Base-by-base conservation (phyloP, 2,329 filamentous ascomycete genomes). In the Alternaria triticimaculans region DNA sequence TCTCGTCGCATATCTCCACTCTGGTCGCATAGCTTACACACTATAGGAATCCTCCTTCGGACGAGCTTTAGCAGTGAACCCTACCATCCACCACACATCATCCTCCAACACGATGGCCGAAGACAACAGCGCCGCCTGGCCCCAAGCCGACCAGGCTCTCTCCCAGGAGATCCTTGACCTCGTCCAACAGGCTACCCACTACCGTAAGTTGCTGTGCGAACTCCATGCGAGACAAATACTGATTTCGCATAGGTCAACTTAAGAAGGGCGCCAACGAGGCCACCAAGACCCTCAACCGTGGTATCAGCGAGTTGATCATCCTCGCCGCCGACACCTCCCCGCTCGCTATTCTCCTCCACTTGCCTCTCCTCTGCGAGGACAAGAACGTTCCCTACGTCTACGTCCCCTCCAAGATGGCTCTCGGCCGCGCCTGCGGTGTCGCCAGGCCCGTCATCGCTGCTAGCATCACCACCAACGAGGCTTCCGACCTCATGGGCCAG, bases 241-340 rank as follows among this genome's bases (percentile, higher is more conserved):
- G 9, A 51, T 12, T 51, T 51, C 7, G n/a, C 21, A 4, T 7
- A 50, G 37, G 75, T 10, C 77, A 79, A 55, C 45, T 78, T 3
- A 76, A 74, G 69, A 78, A 78, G 68, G 76, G 75, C 5, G 86
- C 79, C 65, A 95, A 94, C 87, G 73, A 76, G 59, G 72, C 89
- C 41, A 97, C 93, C 78, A 97, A 97, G 87, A 92, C 93, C 2
- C 87, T 97, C 55, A 96, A 96, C 85, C 91, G 95, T 73, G 94
- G 95, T 83, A 94, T 95, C 67, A 89, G 89, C 72, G 95, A 98
- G 84, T 85, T 98, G 69, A 90, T 97, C 77, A 88, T 98, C 73
- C 89, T 97, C 18, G 74, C 75, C 15, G 94, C 93, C 68, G 95
- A 98, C 80, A 96, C 93, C 73, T 87, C 88, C 62, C 94, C 94